Conservation (phyloP, 257 asterid species). For the Solanum bulbocastanum region DNA sequence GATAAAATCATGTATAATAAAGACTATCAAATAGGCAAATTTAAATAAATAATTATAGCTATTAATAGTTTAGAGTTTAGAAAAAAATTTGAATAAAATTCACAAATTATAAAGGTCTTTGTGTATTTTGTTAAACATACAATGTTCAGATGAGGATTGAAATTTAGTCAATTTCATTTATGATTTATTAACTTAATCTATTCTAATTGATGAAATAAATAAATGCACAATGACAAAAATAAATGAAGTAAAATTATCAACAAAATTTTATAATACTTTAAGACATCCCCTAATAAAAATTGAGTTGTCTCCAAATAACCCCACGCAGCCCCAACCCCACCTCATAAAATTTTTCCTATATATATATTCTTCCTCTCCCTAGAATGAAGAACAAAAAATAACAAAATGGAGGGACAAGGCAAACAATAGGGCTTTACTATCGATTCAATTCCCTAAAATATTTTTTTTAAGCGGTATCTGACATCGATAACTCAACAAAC, state of each 20-base stretch:
- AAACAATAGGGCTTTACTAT: background rate
- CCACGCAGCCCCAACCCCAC: background rate
- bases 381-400: background rate
- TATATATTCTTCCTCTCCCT: background rate
- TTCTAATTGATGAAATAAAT: background rate
- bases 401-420: background rate
- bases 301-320: background rate
- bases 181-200: background rate
- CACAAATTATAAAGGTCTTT: background rate
- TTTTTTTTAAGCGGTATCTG: background rate
- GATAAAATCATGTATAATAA: background rate
- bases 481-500: background rate
- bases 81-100: background rate
- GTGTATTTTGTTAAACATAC: background rate
- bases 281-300: background rate
- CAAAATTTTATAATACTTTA: background rate
- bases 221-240: background rate
- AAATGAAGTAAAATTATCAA: background rate
- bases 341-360: background rate
- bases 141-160: background rate
- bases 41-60: background rate
- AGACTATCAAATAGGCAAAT: background rate
- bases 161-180: background rate
- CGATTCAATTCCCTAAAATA: rapidly evolving
- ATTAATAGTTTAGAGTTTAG: background rate